Evolutionary conservation across 495 filamentous ascomycete species (phyloP), one percentile per base, ranked within the genome.

Genomic region (Tuber microsphaerosporum): DNA sequence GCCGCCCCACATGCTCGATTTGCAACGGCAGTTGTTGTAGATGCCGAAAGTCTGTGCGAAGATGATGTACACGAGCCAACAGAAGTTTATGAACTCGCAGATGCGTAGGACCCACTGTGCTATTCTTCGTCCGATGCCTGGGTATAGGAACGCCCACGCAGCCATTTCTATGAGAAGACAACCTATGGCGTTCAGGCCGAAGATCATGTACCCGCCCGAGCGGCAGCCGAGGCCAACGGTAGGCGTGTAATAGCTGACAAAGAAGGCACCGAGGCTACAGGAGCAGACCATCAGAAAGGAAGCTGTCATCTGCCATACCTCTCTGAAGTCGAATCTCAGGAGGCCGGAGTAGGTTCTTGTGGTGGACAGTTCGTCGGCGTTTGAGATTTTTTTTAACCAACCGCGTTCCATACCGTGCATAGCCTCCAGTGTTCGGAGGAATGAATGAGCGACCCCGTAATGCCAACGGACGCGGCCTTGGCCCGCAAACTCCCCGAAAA

Each of bases 171-270:
- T 68, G 14, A 84, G 16, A 48, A 87, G 80, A 17, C 83, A 75
- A 2, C 71, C 72, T 7, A 81, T 65, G 19, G 82, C 77, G 10
- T 85, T 73, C n/a, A 84, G 41, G 9, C 82, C 74, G 73, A 85
- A 88, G 22, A 86, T 77, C 22, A 86, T 74, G 74, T 88, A 88
- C 0, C 84, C 85, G 2, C 86, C 86, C 51, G 84, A 86, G 37
- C 87, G 82, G 74, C 87, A 88, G 4, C 85, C 85, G 9, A 88
- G 75, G 3, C 87, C 87, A n/a, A 87, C 84, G 4, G 86, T 87
- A 0, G 86, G 86, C 1, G 84, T 87, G 72, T 81, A 84, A 72
- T 79, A 86, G 0, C 84, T 85, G n/a, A 87, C 48, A 71, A 86
- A 77, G 74, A 87, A 84, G 4, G 86, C 83, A 42, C 86, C 84